These are phyloP conservation scores for Saksenaea vasiformis DNA, from an alignment of 371 early-diverging fungal genomes.

Conservation along the genomic window DNA sequence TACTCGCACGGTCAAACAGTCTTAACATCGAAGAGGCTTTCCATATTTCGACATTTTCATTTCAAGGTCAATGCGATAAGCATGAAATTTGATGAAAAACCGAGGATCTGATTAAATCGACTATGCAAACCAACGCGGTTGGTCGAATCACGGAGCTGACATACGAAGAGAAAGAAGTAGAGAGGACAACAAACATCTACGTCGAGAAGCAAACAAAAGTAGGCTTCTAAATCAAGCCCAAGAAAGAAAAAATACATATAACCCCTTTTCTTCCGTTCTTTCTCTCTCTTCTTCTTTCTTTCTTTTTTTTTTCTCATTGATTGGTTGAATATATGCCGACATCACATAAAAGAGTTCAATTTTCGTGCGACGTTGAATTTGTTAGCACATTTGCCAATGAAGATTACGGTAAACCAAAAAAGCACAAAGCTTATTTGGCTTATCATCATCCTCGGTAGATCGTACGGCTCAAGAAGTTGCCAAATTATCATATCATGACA, in stretches of 20 bases:
- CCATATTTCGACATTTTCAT: too few relatives aligned
- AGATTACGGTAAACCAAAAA: conserved; percentile 41
- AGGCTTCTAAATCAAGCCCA: neutral
- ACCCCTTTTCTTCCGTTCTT: neutral
- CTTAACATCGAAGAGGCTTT: too few relatives aligned
- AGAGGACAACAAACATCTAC: too few relatives aligned
- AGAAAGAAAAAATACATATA: neutral
- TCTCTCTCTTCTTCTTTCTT: neutral
- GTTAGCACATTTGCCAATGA: conserved; percentile 49
- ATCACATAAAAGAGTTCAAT: conserved; percentile 41
- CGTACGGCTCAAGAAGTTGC: conserved; percentile 53
- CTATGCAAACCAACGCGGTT: too few relatives aligned
- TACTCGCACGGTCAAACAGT: too few relatives aligned
- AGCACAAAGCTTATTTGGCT: neutral
- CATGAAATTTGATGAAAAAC: too few relatives aligned
- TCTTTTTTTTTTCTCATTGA: neutral
- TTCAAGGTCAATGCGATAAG: too few relatives aligned
- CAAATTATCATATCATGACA: conserved; percentile 48
- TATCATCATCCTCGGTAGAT: conserved; percentile 22
- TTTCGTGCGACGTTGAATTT: conserved; percentile 39
- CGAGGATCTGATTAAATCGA: too few relatives aligned
- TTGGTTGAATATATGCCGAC: neutral
- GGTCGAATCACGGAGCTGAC: too few relatives aligned
- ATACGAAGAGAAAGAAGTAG: too few relatives aligned
- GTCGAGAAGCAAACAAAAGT: neutral